phyloP scores from a whole-genome alignment of 2,329 filamentous ascomycete genomes.

The Nemania serpens region DNA sequence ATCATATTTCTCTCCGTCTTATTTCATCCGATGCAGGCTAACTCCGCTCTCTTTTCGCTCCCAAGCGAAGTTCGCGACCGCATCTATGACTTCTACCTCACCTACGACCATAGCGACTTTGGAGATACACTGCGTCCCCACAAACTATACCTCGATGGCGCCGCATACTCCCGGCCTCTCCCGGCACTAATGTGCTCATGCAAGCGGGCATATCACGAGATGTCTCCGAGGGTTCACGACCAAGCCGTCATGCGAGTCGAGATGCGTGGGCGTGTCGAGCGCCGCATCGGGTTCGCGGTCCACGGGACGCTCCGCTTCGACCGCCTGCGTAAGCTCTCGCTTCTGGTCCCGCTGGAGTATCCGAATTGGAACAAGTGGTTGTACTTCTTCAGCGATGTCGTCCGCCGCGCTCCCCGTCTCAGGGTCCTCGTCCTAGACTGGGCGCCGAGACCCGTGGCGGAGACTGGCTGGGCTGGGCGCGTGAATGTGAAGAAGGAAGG shows the following conservation, averaged over 20 bases:
- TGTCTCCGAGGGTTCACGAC: conserved; percentile 32
- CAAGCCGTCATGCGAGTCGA: conserved; percentile 36
- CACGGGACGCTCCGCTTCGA: conserved; percentile 37
- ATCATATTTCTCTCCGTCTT: no score
- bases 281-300: conserved; percentile 40
- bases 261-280: conserved; percentile 30
- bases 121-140: conserved; percentile 31
- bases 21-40: neutral
- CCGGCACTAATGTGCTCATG: conserved; percentile 33
- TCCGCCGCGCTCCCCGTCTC: conserved; percentile 26
- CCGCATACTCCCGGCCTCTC: conserved; percentile 26
- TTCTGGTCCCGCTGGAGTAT: conserved; percentile 28
- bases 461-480: conserved; percentile 22
- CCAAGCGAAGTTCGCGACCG: conserved; percentile 34
- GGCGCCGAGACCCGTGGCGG: conserved; percentile 32
- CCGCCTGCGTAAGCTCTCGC: conserved; percentile 25
- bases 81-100: conserved; percentile 36
- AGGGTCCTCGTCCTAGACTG: conserved; percentile 39
- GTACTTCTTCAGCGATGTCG: conserved; percentile 34
- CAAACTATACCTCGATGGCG: conserved; percentile 26
- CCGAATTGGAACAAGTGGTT: conserved; percentile 43
- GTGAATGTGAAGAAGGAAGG: conserved; percentile 34
- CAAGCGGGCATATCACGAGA: conserved; percentile 30
- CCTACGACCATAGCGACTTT: conserved; percentile 31
- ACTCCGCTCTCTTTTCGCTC: conserved; percentile 28